Percentiles rank a stretch among this genome's conserved stretches.
Conservation (phyloP, 441 rosid species). For the Lepidium campestre region DNA sequence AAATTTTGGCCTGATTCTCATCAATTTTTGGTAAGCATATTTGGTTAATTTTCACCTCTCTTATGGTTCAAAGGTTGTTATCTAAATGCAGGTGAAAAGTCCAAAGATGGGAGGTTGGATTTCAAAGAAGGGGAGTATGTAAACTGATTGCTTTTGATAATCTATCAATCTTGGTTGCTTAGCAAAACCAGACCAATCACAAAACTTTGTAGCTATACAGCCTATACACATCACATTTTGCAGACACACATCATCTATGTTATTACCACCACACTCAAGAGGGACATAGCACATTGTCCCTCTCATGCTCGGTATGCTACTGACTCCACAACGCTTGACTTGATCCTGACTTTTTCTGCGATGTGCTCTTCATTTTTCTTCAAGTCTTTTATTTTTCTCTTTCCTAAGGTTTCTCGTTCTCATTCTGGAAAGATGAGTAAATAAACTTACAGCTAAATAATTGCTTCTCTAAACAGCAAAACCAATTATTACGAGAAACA, state of each 20-base stretch:
- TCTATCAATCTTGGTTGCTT: no score
- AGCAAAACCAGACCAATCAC: no score
- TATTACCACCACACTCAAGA: slow-evolving; percentile 75
- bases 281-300: slow-evolving; percentile 91
- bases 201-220: no score
- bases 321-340: slow-evolving; percentile 62
- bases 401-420: slow-evolving; percentile 75
- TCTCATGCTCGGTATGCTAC: slow-evolving; percentile 95
- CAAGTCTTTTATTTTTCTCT: slow-evolving; percentile 86
- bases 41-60: no score
- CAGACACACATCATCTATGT: slow-evolving; percentile 50
- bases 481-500: not conserved
- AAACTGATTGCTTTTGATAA: no score
- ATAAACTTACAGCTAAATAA: not conserved
- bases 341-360: slow-evolving; percentile 54
- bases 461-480: not conserved
- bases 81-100: no score
- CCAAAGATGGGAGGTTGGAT: no score
- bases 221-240: slow-evolving; percentile 89
- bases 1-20: slow-evolving; percentile 64
- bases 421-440: slow-evolving; percentile 46
- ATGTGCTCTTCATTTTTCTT: slow-evolving; percentile 56
- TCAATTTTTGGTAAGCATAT: slow-evolving; percentile 47
- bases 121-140: no score
- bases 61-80: not conserved